Evolutionary conservation across 495 filamentous ascomycete species (phyloP).

Genomic region (Haplographium delicatum): DNA sequence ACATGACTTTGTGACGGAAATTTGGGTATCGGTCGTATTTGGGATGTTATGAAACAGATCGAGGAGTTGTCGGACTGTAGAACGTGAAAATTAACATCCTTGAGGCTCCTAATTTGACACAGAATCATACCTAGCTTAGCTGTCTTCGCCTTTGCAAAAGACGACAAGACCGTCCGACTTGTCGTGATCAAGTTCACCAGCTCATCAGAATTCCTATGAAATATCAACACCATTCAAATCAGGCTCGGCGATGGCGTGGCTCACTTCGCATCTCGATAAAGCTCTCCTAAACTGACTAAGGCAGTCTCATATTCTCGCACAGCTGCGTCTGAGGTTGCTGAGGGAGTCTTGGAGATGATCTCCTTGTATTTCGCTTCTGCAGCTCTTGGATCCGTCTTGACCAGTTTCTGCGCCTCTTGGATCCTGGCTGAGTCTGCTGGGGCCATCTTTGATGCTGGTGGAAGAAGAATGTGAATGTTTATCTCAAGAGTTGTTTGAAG

Average conservation of each 20-base stretch:
- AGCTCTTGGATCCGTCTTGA: slow-evolving; percentile 69
- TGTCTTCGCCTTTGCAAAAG: slow-evolving; percentile 98
- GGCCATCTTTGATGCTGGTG: slow-evolving; percentile 33
- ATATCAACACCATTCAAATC: slow-evolving; percentile 4
- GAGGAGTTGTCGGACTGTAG: slow-evolving; percentile 87
- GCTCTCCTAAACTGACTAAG: slow-evolving; percentile 78
- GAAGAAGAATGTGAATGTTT: slow-evolving; percentile 11
- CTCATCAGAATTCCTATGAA: slow-evolving; percentile 64
- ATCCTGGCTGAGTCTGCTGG: slow-evolving; percentile 43
- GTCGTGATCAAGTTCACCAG: slow-evolving; percentile 87
- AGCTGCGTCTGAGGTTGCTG: slow-evolving; percentile 72
- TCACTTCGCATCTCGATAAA: slow-evolving; percentile 84
- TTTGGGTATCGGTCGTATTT: slow-evolving; percentile 87
- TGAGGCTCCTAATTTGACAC: too few species aligned
- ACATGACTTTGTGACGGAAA: slow-evolving; percentile 90
- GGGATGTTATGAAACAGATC: slow-evolving; percentile 93
- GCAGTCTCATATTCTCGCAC: slow-evolving; percentile 84
- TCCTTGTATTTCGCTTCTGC: slow-evolving; percentile 82
- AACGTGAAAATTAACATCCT: slow-evolving; percentile 10
- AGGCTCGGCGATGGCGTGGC: neutral
- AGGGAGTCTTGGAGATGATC: slow-evolving; percentile 77
- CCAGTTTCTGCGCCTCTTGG: slow-evolving; percentile 75
- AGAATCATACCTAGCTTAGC: slow-evolving; percentile 76
- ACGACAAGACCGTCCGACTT: slow-evolving; percentile 84
- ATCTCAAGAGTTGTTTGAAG: neutral